phyloP scores from a whole-genome alignment of 176 grass and related monocot species.

The Eremochloa ophiuroides region DNA sequence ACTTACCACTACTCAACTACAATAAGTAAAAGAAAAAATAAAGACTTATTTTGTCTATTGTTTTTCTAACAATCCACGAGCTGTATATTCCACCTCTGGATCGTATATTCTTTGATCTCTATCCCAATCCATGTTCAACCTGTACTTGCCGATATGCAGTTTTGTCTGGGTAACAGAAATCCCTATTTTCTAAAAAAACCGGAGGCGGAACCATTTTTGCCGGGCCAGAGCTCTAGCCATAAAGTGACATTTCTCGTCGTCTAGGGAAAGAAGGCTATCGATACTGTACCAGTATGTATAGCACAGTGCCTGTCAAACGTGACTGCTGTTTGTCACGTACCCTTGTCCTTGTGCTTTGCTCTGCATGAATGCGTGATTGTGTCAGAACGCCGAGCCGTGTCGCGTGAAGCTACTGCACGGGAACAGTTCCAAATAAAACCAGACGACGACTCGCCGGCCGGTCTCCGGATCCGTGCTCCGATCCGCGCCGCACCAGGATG shows the following conservation, averaged over 20 bases:
- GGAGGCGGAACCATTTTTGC: too few relatives aligned
- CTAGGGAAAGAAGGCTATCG: not conserved
- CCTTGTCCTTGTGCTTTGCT: not conserved
- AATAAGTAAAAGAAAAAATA: too few relatives aligned
- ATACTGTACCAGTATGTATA: not conserved
- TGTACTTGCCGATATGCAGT: too few relatives aligned
- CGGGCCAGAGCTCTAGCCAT: too few relatives aligned
- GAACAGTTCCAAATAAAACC: not conserved
- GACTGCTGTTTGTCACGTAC: not conserved
- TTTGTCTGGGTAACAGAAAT: too few relatives aligned
- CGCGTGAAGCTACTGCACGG: not conserved
- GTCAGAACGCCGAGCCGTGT: not conserved
- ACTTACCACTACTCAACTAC: too few relatives aligned
- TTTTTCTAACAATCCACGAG: too few relatives aligned
- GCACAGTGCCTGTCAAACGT: not conserved
- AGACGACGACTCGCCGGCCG: not conserved
- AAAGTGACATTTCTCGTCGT: not conserved
- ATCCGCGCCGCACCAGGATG: not conserved
- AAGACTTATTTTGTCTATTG: too few relatives aligned
- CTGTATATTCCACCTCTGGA: too few relatives aligned
- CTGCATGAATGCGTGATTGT: slow-evolving; percentile 2
- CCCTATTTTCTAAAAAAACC: too few relatives aligned
- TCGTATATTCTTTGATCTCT: too few relatives aligned
- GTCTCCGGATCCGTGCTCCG: not conserved
- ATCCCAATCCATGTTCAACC: too few relatives aligned